phyloP scores from a whole-genome alignment of 495 filamentous ascomycete genomes.

The Extremus antarcticus region DNA sequence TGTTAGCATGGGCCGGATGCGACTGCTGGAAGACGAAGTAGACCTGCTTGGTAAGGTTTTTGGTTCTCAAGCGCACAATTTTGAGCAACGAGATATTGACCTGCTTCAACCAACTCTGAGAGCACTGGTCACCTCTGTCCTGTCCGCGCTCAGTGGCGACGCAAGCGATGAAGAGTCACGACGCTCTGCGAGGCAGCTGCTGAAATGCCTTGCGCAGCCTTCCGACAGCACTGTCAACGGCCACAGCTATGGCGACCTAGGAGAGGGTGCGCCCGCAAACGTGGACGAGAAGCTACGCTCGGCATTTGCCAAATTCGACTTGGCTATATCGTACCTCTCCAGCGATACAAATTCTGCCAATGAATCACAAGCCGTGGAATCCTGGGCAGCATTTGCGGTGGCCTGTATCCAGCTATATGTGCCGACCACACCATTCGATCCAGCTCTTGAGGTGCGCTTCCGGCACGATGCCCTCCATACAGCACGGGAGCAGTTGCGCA shows the following conservation, averaged over 20 bases:
- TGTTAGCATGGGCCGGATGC: conserved; percentile 41
- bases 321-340: too few species aligned
- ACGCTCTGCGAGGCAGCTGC: too few species aligned
- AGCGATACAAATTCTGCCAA: too few species aligned
- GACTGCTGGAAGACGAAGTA: conserved; percentile 9
- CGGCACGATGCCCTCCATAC: conserved; percentile 54
- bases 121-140: background rate
- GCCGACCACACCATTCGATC: conserved; percentile 77
- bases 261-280: too few species aligned
- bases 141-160: background rate
- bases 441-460: conserved; percentile 64
- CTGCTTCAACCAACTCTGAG: background rate
- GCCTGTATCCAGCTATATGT: conserved; percentile 68
- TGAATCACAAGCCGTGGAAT: background rate
- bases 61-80: background rate
- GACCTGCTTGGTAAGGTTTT: conserved; percentile 1
- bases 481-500: conserved; percentile 40
- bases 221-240: too few species aligned
- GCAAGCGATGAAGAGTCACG: too few species aligned
- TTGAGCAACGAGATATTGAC: background rate
- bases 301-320: too few species aligned
- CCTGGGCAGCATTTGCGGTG: conserved; percentile 53
- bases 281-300: too few species aligned
- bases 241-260: too few species aligned
- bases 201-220: too few species aligned